A percentile compares a stretch with the other conserved stretches of the same genome.
These are phyloP conservation scores for Tilletia indica DNA, from an alignment of 1,284 basidiomycete genomes.

Conservation along the genomic window DNA sequence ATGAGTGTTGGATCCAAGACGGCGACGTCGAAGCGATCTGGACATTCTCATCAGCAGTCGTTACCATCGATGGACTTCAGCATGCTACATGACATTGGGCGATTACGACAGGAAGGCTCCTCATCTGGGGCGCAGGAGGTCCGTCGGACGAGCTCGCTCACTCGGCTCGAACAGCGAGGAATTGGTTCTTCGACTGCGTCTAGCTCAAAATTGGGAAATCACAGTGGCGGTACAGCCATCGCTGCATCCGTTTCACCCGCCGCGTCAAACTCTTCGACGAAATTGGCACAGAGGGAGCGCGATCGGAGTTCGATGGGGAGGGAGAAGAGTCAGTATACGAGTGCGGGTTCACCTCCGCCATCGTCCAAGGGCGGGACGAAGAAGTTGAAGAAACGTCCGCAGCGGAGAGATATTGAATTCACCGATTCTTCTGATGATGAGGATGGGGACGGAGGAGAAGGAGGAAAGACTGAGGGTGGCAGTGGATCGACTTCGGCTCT, in stretches of 20 bases:
- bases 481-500: too few species aligned
- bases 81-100: conserved; percentile 3
- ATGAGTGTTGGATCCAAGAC: neutral
- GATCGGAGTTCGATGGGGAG: neutral
- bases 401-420: conserved; percentile 10
- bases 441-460: neutral
- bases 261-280: neutral
- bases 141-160: conserved; percentile 6
- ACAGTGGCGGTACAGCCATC: neutral
- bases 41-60: neutral
- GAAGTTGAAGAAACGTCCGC: conserved; percentile 13
- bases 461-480: neutral
- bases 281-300: neutral
- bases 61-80: conserved; percentile 16
- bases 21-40: neutral
- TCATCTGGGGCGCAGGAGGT: neutral
- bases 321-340: too few species aligned
- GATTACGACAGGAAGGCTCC: neutral
- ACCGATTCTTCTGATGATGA: conserved; percentile 14
- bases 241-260: neutral
- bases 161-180: neutral
- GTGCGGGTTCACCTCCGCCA: neutral
- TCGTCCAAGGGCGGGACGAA: neutral
- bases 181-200: neutral
- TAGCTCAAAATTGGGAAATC: neutral